Percentiles rank a stretch among this genome's conserved stretches.
Conservation (phyloP, 2,329 filamentous ascomycete species). For the Aspergillus fischeri region DNA sequence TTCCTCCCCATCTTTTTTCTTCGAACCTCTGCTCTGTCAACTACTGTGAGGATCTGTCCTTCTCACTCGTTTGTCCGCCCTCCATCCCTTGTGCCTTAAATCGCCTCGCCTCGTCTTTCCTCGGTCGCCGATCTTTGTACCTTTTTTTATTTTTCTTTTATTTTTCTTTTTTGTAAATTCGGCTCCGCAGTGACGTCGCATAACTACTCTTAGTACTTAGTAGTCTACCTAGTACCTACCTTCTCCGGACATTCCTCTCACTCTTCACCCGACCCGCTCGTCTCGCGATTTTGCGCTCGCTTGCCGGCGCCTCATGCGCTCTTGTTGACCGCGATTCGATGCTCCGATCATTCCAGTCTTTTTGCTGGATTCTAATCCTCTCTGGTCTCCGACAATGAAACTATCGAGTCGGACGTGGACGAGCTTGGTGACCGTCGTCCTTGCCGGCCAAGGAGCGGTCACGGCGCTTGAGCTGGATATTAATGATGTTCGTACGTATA, state of each 20-base stretch:
- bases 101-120: background rate
- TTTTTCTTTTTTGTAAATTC: background rate
- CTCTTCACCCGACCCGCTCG: background rate
- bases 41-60: background rate
- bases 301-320: background rate
- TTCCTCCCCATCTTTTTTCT: background rate
- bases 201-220: background rate
- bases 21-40: background rate
- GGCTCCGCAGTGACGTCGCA: background rate
- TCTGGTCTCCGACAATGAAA: background rate
- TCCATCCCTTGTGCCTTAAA: background rate
- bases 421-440: conserved; percentile 4
- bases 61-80: background rate
- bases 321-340: background rate
- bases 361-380: background rate
- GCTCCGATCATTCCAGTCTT: background rate
- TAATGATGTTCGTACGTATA: conserved; percentile 16
- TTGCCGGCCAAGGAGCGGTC: conserved; percentile 9
- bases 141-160: background rate
- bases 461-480: conserved; percentile 16
- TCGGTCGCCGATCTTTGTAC: background rate
- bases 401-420: conserved; percentile 5
- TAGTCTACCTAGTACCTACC: background rate
- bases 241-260: background rate
- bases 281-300: background rate